phyloP scores from a whole-genome alignment of 2,329 filamentous ascomycete genomes.

The Arthroderma uncinatum region DNA sequence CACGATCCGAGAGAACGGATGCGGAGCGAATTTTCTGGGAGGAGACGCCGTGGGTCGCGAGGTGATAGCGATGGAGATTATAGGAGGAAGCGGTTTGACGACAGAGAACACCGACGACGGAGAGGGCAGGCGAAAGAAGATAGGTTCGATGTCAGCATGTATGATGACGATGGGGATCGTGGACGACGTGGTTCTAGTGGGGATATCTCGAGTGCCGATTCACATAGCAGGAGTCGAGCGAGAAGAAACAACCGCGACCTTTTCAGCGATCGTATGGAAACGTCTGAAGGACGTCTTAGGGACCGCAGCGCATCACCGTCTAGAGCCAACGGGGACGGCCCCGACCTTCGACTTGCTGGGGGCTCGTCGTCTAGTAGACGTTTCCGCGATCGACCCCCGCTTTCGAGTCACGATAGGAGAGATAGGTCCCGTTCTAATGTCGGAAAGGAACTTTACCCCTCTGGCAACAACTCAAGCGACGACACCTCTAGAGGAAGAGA shows the following conservation, averaged over 20 bases:
- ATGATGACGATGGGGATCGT: slow-evolving; percentile 54
- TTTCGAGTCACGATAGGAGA: slow-evolving; percentile 19
- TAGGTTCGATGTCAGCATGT: slow-evolving; percentile 65
- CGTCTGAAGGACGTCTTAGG: slow-evolving; percentile 40
- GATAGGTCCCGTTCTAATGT: slow-evolving; percentile 26
- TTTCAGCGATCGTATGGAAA: slow-evolving; percentile 28
- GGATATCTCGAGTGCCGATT: slow-evolving; percentile 23
- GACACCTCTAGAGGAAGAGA: slow-evolving; percentile 34
- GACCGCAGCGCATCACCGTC: slow-evolving; percentile 52
- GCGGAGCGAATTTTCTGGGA: slow-evolving; percentile 43
- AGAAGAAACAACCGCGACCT: slow-evolving; percentile 24
- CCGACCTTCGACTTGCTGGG: slow-evolving; percentile 22
- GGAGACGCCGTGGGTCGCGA: slow-evolving; percentile 29
- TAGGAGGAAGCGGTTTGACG: slow-evolving; percentile 48
- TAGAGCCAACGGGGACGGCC: slow-evolving; percentile 38
- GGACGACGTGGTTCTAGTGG: slow-evolving; percentile 12
- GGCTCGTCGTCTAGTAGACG: slow-evolving; percentile 27
- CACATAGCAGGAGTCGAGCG: slow-evolving; percentile 23
- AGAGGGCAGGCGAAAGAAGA: slow-evolving; percentile 41
- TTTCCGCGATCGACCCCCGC: slow-evolving; percentile 35
- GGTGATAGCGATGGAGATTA: slow-evolving; percentile 34
- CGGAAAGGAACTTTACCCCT: slow-evolving; percentile 52
- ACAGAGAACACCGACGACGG: slow-evolving; percentile 41
- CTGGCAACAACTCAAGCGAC: slow-evolving; percentile 17
- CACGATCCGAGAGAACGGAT: slow-evolving; percentile 68